Conservation (phyloP, 306 rosid species). For the Cucumis cinereus region DNA sequence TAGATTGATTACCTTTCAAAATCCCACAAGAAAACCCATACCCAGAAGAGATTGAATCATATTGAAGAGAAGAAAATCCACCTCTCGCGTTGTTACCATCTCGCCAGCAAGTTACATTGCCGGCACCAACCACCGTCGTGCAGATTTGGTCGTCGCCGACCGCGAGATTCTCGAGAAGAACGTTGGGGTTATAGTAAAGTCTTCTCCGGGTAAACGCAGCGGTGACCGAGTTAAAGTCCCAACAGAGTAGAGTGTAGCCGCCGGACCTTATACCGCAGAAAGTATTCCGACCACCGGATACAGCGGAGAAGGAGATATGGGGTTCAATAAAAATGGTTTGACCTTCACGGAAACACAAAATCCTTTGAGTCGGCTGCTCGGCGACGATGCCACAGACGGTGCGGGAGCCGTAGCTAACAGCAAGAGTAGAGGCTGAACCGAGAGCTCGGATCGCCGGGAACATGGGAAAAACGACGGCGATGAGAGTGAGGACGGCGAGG, state of each 20-base stretch:
- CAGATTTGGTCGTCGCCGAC: conserved; percentile 60
- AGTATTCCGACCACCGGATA: conserved; percentile 54
- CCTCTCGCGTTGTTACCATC: neutral
- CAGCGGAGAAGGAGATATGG: conserved; percentile 33
- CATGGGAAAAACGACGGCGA: conserved; percentile 1
- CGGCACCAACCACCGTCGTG: conserved; percentile 32
- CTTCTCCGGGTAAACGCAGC: conserved; percentile 22
- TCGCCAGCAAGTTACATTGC: conserved; percentile 56
- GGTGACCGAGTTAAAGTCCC: conserved; percentile 24
- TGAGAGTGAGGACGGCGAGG: neutral
- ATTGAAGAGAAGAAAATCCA: conserved; percentile 16
- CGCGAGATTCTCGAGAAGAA: conserved; percentile 39
- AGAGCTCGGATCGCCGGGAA: conserved; percentile 26
- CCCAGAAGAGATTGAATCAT: conserved; percentile 65
- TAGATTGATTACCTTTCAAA: neutral
- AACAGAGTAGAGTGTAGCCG: conserved; percentile 36
- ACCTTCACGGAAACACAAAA: conserved; percentile 48
- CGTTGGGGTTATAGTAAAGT: conserved; percentile 23
- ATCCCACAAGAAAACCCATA: conserved; percentile 73
- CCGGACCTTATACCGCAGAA: conserved; percentile 67
- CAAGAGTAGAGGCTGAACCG: conserved; percentile 69
- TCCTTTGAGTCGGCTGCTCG: conserved; percentile 26
- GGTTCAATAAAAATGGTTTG: conserved; percentile 24
- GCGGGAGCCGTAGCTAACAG: conserved; percentile 36
- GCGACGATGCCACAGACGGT: conserved; percentile 67